Evolutionary conservation across 2,329 filamentous ascomycete genomes (phyloP), one percentile per base, ranked within the genome.

Genomic region (Cryphonectria radicalis): DNA sequence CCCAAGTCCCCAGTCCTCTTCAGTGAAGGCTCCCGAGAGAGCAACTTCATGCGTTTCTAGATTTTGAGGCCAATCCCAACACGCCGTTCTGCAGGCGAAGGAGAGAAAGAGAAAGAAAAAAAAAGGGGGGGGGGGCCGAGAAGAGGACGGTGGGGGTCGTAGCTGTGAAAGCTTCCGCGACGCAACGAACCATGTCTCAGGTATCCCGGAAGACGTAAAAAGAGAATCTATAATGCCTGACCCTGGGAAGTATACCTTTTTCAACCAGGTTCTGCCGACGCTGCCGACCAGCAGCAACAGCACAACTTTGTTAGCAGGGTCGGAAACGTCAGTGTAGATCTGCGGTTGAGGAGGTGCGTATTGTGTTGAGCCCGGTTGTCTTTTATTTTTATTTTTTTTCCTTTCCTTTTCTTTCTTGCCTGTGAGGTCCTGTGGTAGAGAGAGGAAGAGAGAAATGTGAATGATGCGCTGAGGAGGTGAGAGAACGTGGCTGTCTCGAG

Each of bases 171-270:
- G 37, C 32, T 53, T 59, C 37, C 65, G 65, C 50, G 35, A 60
- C 65, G 65, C 50, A n/a, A 67, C 65, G 40, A 13, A 35, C 53
- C 19, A 22, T 42, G 65, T 67, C 65, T 67, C 65, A 67, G 57
- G 53, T 67, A 35, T 10, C 42, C 28, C 14, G n/a, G 63, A 7
- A 46, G 40, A 43, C 50, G 28, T 28, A 17, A 19, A 35, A 55
- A 53, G n/a, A 10, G 22, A 40, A 40, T 40, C 37, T 40, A 40
- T 40, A 40, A 40, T 40, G 37, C 37, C 6, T 40, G 37, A 40
- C 37, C 37, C 37, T 40, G 37, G 37, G 28, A 28, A 40, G 6
- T 37, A 43, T n/a, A n/a, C n/a, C 28, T 28, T 28, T 28, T 10
- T 19, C n/a, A 28, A 53, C 63, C 64, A 35, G 46, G 46, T 63